These are phyloP conservation scores for Fusarium scirpi DNA, from an alignment of 2,329 filamentous ascomycete genomes.

Conservation along the genomic window DNA sequence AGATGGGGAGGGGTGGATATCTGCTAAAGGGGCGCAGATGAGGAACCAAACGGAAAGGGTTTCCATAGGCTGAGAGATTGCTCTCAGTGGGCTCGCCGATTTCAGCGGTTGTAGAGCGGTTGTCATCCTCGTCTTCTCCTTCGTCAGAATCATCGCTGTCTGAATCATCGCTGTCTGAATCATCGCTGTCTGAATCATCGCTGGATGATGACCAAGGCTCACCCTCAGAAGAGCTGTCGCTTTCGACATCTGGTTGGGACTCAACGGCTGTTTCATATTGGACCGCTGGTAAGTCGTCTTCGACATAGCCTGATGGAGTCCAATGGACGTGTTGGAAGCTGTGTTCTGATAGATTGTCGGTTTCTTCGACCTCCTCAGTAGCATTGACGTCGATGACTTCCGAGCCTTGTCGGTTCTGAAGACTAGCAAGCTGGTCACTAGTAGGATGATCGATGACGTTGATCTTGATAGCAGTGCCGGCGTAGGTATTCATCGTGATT, in stretches of 20 bases:
- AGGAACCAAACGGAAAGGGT: neutral
- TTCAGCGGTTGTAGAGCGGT: neutral
- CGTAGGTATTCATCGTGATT: neutral
- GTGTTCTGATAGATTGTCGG: neutral
- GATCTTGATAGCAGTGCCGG: neutral
- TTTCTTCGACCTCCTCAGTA: no score
- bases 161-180: neutral
- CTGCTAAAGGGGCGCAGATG: neutral
- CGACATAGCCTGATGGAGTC: neutral
- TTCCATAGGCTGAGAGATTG: neutral
- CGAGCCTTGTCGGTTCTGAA: no score
- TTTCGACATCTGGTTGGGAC: neutral
- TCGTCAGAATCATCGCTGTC: neutral
- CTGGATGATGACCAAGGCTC: neutral
- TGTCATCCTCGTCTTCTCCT: neutral
- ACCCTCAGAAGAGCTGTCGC: neutral
- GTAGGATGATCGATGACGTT: neutral
- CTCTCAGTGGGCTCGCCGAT: neutral
- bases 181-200: neutral
- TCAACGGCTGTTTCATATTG: neutral
- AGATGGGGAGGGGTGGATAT: neutral
- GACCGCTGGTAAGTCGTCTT: rapidly evolving
- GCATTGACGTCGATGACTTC: neutral
- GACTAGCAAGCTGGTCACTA: neutral
- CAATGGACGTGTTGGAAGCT: neutral